A percentile compares a stretch with the other conserved stretches of the same genome.
Evolutionary conservation across 257 asterid genomes (phyloP).

Genomic region (Solanum dulcamara): DNA sequence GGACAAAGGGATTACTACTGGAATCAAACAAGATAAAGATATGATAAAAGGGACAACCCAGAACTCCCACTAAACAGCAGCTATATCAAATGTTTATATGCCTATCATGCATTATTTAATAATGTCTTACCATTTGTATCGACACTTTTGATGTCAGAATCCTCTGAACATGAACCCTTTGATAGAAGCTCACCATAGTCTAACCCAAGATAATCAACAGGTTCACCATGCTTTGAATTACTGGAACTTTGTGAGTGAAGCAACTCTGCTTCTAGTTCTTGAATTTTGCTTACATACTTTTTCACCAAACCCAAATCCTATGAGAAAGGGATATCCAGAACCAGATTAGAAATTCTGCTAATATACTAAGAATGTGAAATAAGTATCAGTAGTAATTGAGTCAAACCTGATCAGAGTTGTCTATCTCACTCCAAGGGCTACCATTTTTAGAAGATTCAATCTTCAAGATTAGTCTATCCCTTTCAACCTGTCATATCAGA

Average conservation of each 20-base stretch:
- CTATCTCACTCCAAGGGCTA: conserved; percentile 46
- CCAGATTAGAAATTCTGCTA: not conserved
- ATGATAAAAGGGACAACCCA: not conserved
- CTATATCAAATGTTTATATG: not conserved
- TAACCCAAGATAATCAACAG: conserved; percentile 29
- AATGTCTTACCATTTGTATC: conserved; percentile 47
- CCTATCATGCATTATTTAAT: not conserved
- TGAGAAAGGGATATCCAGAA: not conserved
- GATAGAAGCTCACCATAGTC: conserved; percentile 44
- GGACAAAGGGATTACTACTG: not conserved
- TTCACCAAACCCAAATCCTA: conserved; percentile 68
- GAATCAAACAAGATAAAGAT: not conserved
- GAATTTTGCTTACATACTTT: conserved; percentile 59
- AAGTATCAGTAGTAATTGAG: not conserved
- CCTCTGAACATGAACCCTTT: conserved; percentile 24
- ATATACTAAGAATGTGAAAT: not conserved
- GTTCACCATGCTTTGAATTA: conserved; percentile 25
- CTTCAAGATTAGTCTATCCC: conserved; percentile 61
- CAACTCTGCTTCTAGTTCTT: conserved; percentile 69
- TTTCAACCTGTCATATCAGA: conserved; percentile 51
- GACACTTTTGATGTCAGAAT: conserved; percentile 33
- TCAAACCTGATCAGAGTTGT: conserved; percentile 48
- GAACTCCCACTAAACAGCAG: not conserved
- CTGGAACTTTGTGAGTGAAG: conserved; percentile 29
- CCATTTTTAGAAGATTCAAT: conserved; percentile 62